Evolutionary conservation across 148 eudicot genomes (phyloP), one percentile per base, ranked within the genome.

Genomic region (Drosera capensis): DNA sequence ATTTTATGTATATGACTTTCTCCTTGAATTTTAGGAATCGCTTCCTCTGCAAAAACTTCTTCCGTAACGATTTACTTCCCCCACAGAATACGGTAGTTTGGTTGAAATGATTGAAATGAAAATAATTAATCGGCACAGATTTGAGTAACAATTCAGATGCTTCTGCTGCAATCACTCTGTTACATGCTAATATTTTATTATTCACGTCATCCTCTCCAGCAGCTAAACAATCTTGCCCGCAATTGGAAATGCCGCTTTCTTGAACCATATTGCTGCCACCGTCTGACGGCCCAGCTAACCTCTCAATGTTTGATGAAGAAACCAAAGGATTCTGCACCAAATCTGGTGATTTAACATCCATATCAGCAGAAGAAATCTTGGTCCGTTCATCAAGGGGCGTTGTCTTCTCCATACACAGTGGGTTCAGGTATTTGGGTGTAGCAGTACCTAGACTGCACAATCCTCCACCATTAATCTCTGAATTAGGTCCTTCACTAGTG

Each of bases 361-460:
- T 39, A 7, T 37, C 49, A 25, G 15, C 55, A 40, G 49, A 41
- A 35, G 50, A 23, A 8, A 11, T 48, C 41, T 7, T 18, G 7
- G 25, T 55, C 28, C 34, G 42, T 34, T 18, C 8, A 8, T 40
- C 63, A 54, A 46, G 34, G 5, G 45, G 29, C 3, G 17, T 35
- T 13, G 39, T 45, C 42, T 74, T 63, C 24, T 26, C 50, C n/a
- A 23, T 14, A 50, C 70, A 40, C 41, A 49, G 36, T 9, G 51
- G 47, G 40, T 69, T 75, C 51, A 69, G 64, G 40, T 71, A 56
- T 50, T 75, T 75, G n/a, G 94, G 75, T 12, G 94, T 78, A 36
- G 76, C 84, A 35, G 75, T 75, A 41, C 81, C 87, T 23, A 81
- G 87, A 62, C 84, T 80, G 45, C 77, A 80, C 14, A 60, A 30